phyloP scores from a whole-genome alignment of 2,329 filamentous ascomycete species.

The Colletotrichum neosansevieriae region DNA sequence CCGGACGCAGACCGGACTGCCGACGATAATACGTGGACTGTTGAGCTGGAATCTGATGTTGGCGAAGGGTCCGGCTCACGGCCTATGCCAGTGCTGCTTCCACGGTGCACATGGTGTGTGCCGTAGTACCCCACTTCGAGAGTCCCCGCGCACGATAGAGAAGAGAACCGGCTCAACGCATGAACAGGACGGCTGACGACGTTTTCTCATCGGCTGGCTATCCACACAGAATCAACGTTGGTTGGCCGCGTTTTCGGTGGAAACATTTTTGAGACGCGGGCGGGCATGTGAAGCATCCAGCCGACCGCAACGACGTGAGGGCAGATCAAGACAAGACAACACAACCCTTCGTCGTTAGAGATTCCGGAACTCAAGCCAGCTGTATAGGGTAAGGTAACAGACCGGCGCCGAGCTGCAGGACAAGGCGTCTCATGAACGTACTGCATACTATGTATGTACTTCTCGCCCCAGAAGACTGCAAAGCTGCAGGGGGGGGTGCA shows the following conservation, averaged over 20 bases:
- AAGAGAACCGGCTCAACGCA: constrained; percentile 18
- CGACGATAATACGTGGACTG: constrained; percentile 1
- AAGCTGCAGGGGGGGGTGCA: constrained; percentile 19
- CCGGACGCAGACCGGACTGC: constrained; percentile 15
- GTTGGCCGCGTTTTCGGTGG: constrained; percentile 8
- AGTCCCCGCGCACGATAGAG: constrained; percentile 15
- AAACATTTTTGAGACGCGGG: constrained; percentile 17
- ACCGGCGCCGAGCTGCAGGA: constrained; percentile 24
- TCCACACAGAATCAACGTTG: not conserved
- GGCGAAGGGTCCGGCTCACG: constrained; percentile 5
- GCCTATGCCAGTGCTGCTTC: not conserved
- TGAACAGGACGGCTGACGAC: constrained; percentile 25
- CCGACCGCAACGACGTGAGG: constrained; percentile 7
- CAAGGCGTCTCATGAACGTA: constrained; percentile 16
- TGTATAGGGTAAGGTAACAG: not conserved
- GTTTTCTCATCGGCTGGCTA: constrained; percentile 3
- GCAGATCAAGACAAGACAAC: not conserved
- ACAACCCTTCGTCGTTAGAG: not conserved
- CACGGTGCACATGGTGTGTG: not conserved
- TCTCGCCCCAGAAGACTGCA: constrained; percentile 8
- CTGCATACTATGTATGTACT: not conserved
- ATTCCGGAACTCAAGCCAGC: not conserved
- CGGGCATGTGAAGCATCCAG: constrained; percentile 25
- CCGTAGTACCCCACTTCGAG: not conserved
- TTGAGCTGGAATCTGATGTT: constrained; percentile 5